Evolutionary conservation across 768 basidiomycete species (phyloP).

Genomic region (Candolleomyces eurysporus): DNA sequence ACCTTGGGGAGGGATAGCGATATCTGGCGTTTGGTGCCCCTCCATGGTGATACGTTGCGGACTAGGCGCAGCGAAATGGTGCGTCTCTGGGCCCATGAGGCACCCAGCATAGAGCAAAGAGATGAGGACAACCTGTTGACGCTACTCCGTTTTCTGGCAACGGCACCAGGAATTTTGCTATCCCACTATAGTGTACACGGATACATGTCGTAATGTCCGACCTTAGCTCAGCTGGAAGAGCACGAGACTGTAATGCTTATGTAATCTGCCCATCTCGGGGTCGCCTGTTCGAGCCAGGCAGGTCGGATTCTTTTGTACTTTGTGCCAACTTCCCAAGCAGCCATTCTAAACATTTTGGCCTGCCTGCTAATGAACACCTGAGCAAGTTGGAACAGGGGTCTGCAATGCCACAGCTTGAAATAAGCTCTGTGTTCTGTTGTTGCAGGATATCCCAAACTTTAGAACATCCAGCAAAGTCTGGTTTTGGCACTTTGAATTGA

Average conservation of each 20-base stretch:
- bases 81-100: constrained; percentile 1
- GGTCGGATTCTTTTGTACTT: constrained; percentile 35
- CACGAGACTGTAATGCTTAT: constrained; percentile 39
- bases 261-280: constrained; percentile 19
- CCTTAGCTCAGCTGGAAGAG: constrained; percentile 50
- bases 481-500: no score
- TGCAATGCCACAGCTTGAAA: no score
- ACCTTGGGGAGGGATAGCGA: not conserved
- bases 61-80: not conserved
- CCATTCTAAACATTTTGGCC: no score
- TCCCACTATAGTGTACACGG: not conserved
- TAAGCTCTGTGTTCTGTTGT: no score
- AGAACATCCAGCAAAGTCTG: no score
- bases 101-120: not conserved
- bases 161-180: not conserved
- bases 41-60: not conserved
- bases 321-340: not conserved
- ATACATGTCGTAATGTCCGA: constrained; percentile 14
- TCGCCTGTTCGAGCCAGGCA: constrained; percentile 66
- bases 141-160: not conserved
- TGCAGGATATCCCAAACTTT: no score
- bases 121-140: not conserved
- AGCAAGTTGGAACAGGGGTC: no score
- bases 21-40: not conserved
- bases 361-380: no score